These are phyloP conservation scores for Candida railenensis DNA, from an alignment of 805 yeast species.

Conservation along the genomic window DNA sequence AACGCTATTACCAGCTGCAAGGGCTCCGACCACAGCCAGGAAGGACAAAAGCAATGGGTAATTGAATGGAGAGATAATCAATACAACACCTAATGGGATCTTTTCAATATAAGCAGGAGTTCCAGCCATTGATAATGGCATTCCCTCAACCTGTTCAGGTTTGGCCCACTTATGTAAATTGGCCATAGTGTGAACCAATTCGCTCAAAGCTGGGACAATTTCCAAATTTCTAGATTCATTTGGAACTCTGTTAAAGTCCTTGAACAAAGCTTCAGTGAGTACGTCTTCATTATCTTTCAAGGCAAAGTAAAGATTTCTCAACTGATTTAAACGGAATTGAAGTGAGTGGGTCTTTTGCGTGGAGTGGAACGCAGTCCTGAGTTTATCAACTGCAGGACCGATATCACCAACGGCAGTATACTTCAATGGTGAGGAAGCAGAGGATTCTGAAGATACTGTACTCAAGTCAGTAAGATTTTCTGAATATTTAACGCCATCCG, in stretches of 20 bases:
- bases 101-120: constrained; percentile 32
- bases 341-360: constrained; percentile 50
- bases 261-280: constrained; percentile 54
- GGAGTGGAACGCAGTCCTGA: constrained; percentile 43
- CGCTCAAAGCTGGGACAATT: constrained; percentile 47
- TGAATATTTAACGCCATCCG: neutral
- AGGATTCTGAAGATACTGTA: neutral
- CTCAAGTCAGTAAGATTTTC: neutral
- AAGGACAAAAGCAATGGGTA: constrained; percentile 69
- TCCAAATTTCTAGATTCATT: constrained; percentile 67
- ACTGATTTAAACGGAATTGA: constrained; percentile 56
- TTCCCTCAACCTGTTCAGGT: constrained; percentile 41
- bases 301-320: constrained; percentile 66
- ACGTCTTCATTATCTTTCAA: constrained; percentile 56
- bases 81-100: constrained; percentile 59
- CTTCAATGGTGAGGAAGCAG: constrained; percentile 13
- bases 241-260: constrained; percentile 67
- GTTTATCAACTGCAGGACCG: constrained; percentile 41
- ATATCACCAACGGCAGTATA: constrained; percentile 52
- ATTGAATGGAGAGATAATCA: constrained; percentile 78
- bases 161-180: constrained; percentile 61
- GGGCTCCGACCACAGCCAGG: constrained; percentile 71
- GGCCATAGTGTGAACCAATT: constrained; percentile 57
- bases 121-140: constrained; percentile 34
- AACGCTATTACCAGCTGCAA: constrained; percentile 84